A percentile compares a stretch with the other conserved stretches of the same genome.
Evolutionary conservation across 768 basidiomycete species (phyloP).

Genomic region (Hericium erinaceus): DNA sequence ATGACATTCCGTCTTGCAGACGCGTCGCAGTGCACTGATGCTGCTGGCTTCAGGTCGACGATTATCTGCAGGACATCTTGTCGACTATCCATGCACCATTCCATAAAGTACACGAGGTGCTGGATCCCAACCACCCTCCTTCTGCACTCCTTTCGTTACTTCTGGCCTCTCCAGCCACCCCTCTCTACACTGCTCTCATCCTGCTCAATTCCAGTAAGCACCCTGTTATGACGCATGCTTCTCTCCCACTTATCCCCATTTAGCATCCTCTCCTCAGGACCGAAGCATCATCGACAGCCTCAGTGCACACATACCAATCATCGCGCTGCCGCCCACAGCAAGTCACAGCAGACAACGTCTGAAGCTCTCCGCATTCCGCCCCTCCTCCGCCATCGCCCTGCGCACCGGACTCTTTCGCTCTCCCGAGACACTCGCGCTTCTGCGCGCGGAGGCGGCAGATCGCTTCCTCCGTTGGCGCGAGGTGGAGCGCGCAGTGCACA

Average conservation of each 20-base stretch:
- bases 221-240: not conserved
- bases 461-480: conserved; percentile 68
- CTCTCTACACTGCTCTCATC: conserved; percentile 52
- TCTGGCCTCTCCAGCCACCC: conserved; percentile 47
- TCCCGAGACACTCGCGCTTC: conserved; percentile 45
- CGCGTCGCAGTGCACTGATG: not conserved
- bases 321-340: conserved; percentile 33
- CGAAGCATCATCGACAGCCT: conserved; percentile 31
- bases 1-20: conserved; percentile 16
- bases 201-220: conserved; percentile 34
- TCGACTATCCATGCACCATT: conserved; percentile 49
- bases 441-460: conserved; percentile 58
- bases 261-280: conserved; percentile 17
- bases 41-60: not conserved
- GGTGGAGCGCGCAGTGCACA: conserved; percentile 47
- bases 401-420: conserved; percentile 55
- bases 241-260: not conserved
- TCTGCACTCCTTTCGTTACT: conserved; percentile 41
- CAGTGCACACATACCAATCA: conserved; percentile 45
- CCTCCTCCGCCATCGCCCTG: conserved; percentile 40
- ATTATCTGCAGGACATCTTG: conserved; percentile 21
- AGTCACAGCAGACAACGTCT: conserved; percentile 2
- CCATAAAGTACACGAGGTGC: conserved; percentile 38
- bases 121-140: conserved; percentile 44
- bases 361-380: conserved; percentile 45